Base-by-base conservation (phyloP, 306 rosid genomes). In the Quercus dentata region DNA sequence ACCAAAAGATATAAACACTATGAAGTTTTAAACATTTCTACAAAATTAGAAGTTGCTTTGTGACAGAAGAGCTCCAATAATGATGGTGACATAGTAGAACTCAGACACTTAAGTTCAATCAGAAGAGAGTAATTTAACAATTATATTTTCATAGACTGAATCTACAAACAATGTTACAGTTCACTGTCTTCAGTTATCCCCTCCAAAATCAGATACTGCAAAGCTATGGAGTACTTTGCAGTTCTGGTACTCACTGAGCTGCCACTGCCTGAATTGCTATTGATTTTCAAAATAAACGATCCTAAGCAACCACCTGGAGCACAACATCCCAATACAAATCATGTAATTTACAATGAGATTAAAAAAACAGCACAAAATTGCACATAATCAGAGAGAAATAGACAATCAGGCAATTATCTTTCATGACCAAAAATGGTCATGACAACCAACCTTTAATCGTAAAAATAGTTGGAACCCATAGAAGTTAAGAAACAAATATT, bases 171-270 rank as follows among this genome's bases (percentile, higher is more conserved):
- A 6, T 12, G 10, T 73, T 74, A 79, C 54, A 2, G 55, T 70
- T 73, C 82, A 49, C 28, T 74, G 58, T 83, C 90, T 78, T 87
- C 86, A 4, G 80, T 70, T 61, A 87, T 86, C 76, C 85, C 91
- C 73, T 86, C 91, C 62, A 88, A 83, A 70, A 84, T 75, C 67
- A 94, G 89, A 74, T 82, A 84, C 71, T 92, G 99, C 80, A 92
- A 97, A 85, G 97, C 92, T 62, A 91, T 79, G 78, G 95, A 92
- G 76, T 92, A 94, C 74, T 86, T 91, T 5, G 97, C 97, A 58
- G 83, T 85, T 80, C 71, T 85, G 18, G 7, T 74, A 54, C 17
- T 79, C 67, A n/a, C 76, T 28, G 86, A 79, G 20, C 74, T 63
- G 59, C 71, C 79, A 49, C 73, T 81, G 65, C 74, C 82, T 19